phyloP scores from a whole-genome alignment of 345 rosid genomes.

The Populus pruinosa region DNA sequence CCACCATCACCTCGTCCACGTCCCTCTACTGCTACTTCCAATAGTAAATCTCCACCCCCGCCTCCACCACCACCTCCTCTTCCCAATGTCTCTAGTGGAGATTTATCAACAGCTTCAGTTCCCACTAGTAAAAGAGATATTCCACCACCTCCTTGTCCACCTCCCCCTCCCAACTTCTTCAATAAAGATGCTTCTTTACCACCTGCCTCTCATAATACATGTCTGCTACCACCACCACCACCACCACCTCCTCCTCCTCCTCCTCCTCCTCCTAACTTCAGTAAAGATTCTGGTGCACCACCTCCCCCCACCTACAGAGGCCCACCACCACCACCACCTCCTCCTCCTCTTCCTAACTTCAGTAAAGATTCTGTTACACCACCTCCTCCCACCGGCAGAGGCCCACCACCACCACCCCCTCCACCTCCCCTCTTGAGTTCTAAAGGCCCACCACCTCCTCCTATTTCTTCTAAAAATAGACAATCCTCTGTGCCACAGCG shows the following conservation, averaged over 20 bases:
- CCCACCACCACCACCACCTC: constrained; percentile 29
- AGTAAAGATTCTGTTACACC: background rate
- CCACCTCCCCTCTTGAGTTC: constrained; percentile 25
- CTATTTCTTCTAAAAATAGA: background rate
- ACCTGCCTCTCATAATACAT: background rate
- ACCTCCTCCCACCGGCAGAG: background rate
- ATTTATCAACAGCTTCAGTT: constrained; percentile 3
- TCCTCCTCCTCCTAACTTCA: constrained; percentile 22
- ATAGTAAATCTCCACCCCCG: constrained; percentile 9
- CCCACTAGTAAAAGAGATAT: background rate
- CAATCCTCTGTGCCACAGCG: constrained; percentile 6
- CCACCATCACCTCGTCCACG: constrained; percentile 16
- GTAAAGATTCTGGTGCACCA: background rate
- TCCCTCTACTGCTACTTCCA: constrained; percentile 6
- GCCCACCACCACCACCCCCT: constrained; percentile 28
- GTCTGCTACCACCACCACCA: constrained; percentile 14
- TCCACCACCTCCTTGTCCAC: constrained; percentile 17
- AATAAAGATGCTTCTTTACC: background rate
- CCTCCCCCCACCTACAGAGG: background rate
- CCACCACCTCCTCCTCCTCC: constrained; percentile 32
- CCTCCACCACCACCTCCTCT: constrained; percentile 13
- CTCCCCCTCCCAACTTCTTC: constrained; percentile 21
- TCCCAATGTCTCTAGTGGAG: constrained; percentile 2
- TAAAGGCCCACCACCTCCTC: constrained; percentile 4
- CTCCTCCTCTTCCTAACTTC: constrained; percentile 8